Conservation (phyloP, 352 stramenopile genomes). For the Phytophthora palmivora region DNA sequence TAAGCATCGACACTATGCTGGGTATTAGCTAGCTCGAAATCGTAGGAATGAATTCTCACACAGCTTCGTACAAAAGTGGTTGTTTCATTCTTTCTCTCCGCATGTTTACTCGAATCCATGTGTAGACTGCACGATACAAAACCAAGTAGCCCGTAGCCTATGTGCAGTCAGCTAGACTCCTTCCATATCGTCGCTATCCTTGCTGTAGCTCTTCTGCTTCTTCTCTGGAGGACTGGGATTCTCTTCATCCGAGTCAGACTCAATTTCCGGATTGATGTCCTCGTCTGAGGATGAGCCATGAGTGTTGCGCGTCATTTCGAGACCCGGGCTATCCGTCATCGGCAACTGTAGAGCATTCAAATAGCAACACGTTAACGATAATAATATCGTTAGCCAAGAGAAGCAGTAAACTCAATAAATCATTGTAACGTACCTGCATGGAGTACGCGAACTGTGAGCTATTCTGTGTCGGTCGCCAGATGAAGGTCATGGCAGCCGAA, state of each 20-base stretch:
- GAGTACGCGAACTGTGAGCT: conserved; percentile 89
- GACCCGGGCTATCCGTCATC: conserved; percentile 68
- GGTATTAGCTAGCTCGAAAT: conserved; percentile 13
- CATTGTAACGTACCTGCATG: conserved; percentile 62
- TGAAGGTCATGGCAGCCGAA: conserved; percentile 88
- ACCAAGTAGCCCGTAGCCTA: conserved; percentile 22
- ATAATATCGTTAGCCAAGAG: conserved; percentile 29
- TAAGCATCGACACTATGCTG: conserved; percentile 5
- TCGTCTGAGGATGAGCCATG: conserved; percentile 59
- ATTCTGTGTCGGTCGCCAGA: conserved; percentile 89
- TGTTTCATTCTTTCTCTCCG: conserved; percentile 14
- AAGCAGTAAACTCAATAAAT: conserved; percentile 5
- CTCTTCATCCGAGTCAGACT: conserved; percentile 72
- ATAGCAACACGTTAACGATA: neutral
- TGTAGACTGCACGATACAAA: conserved; percentile 24
- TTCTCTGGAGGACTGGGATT: conserved; percentile 48
- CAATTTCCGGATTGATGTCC: conserved; percentile 63
- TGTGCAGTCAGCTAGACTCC: conserved; percentile 36
- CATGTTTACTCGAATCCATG: conserved; percentile 11
- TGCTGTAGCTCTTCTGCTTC: conserved; percentile 51
- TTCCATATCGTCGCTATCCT: conserved; percentile 58
- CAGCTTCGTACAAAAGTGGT: conserved; percentile 22
- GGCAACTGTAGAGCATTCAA: conserved; percentile 55
- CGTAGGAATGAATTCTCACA: conserved; percentile 1
- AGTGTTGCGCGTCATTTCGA: conserved; percentile 70